Evolutionary conservation across 768 basidiomycete species (phyloP), one percentile per base, ranked within the genome.

Genomic region (Podaxis pistillaris): DNA sequence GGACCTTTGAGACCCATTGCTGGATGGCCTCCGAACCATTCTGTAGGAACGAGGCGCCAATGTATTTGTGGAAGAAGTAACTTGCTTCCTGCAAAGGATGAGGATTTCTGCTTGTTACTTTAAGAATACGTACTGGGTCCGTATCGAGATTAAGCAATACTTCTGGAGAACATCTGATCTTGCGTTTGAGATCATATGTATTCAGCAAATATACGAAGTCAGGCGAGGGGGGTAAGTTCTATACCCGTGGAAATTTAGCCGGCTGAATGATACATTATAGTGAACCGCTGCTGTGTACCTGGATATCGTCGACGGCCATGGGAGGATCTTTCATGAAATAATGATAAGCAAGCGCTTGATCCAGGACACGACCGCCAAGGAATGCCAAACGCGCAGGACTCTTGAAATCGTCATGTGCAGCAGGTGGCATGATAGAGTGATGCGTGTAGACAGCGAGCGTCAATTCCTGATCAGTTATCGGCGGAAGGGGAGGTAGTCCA

Each of bases 391-490:
- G 44, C 3, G 17, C 9, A 3, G 44, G 44, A n/a, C 19, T 15
- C 15, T 46, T 46, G 13, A 17, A 17, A 7, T 19, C 7, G 1
- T 46, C n/a, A 8, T 8, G 17, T n/a, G 44, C 4, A 2, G 19
- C 5, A 46, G 44, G 2, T n/a, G n/a, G 9, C 5, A 33, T 67
- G 69, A 82, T 66, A 3, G 82, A 77, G 28, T 68, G 70, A 58
- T 87, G 85, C 0, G 81, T 84, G 71, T 78, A 83, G 56, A 88
- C 78, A 66, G 87, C 86, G 58, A 89, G 80, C 56, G 84, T 69
- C 51, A 86, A 74, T 51, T 83, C 79, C 46, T 75, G 56, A 63
- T 86, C 82, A 12, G 82, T 78, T 66, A 88, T 83, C 66, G 76
- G 71, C 1, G 87, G 87, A 3, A 87, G 76, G 8, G 81, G 73